These are phyloP conservation scores for Antitrichia curtipendula DNA, from an alignment of 225 moss, liverwort and hornwort genomes.

Conservation along the genomic window DNA sequence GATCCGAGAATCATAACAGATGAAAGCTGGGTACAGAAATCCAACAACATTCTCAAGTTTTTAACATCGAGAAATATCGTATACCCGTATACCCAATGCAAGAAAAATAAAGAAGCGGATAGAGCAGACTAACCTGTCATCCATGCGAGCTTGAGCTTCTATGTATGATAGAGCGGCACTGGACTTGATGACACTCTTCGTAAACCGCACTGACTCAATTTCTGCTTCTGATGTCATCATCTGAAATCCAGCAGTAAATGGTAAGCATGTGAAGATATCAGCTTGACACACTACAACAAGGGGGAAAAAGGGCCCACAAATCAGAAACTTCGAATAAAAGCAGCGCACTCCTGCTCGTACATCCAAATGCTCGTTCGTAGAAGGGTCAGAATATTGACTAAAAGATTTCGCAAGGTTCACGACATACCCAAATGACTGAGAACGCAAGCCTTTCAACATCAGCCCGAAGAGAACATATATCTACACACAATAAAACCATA, in stretches of 20 bases:
- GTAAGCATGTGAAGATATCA: neutral
- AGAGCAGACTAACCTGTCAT: slow-evolving; percentile 60
- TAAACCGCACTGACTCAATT: slow-evolving; percentile 64
- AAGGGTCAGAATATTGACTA: neutral
- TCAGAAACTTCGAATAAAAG: neutral
- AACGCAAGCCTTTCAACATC: slow-evolving; percentile 92
- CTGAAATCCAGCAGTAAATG: slow-evolving; percentile 22
- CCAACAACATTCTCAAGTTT: neutral
- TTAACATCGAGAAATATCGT: neutral
- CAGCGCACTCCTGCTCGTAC: neutral
- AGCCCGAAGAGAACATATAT: slow-evolving; percentile 95
- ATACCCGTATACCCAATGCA: neutral
- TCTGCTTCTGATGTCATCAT: slow-evolving; percentile 87
- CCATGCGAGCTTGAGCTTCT: slow-evolving; percentile 99
- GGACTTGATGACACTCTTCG: slow-evolving; percentile 95
- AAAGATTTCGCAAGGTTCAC: neutral
- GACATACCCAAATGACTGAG: slow-evolving; percentile 86
- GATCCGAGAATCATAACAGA: neutral
- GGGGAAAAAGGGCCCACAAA: neutral
- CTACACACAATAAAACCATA: slow-evolving; percentile 25
- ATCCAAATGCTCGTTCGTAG: neutral
- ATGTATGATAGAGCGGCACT: slow-evolving; percentile 86
- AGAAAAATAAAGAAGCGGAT: neutral
- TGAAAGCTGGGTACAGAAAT: neutral
- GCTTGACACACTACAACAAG: neutral